phyloP scores from a whole-genome alignment of 768 basidiomycete species.

The Termitomyces eurrhizus region DNA sequence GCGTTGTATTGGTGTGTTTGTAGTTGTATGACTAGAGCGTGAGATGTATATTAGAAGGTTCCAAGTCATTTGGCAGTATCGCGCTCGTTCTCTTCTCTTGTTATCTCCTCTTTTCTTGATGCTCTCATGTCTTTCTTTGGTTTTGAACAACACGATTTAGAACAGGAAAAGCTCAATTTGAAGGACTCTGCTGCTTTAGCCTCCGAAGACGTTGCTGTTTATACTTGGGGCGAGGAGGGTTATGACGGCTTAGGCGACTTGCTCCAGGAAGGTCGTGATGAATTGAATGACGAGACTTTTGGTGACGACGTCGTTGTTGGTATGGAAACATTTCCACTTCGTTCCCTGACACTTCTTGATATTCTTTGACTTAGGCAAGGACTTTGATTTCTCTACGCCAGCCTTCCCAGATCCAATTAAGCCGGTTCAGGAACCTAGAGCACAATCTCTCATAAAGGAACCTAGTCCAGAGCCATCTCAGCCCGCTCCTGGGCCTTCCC shows the following conservation, averaged over 20 bases:
- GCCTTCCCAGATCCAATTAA: slow-evolving; percentile 29
- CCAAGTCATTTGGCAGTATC: not conserved
- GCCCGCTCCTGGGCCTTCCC: slow-evolving; percentile 18
- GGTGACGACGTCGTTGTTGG: slow-evolving; percentile 69
- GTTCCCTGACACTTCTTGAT: not conserved
- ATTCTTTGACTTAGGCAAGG: slow-evolving; percentile 55
- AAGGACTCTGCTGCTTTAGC: slow-evolving; percentile 46
- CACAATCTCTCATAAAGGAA: slow-evolving; percentile 17
- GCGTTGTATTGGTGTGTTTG: slow-evolving; percentile 13
- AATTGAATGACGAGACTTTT: slow-evolving; percentile 97
- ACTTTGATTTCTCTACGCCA: slow-evolving; percentile 80
- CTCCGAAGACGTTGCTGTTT: slow-evolving; percentile 82
- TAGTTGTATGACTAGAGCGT: slow-evolving; percentile 12
- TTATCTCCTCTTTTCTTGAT: slow-evolving; percentile 23
- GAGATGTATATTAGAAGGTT: slow-evolving; percentile 11
- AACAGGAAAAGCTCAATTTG: slow-evolving; percentile 59
- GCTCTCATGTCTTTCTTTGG: slow-evolving; percentile 81
- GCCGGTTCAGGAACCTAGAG: slow-evolving; percentile 2
- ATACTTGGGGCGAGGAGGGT: slow-evolving; percentile 88
- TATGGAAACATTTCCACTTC: slow-evolving; percentile 36
- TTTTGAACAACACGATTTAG: slow-evolving; percentile 58
- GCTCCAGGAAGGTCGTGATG: slow-evolving; percentile 87
- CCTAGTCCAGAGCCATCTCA: slow-evolving; percentile 16
- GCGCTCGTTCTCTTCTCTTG: not conserved
- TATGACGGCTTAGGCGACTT: slow-evolving; percentile 89